A percentile compares a stretch with the other conserved stretches of the same genome.
These are phyloP conservation scores for Paraleonurus japonicus DNA, from an alignment of 257 asterid genomes.

Conservation along the genomic window DNA sequence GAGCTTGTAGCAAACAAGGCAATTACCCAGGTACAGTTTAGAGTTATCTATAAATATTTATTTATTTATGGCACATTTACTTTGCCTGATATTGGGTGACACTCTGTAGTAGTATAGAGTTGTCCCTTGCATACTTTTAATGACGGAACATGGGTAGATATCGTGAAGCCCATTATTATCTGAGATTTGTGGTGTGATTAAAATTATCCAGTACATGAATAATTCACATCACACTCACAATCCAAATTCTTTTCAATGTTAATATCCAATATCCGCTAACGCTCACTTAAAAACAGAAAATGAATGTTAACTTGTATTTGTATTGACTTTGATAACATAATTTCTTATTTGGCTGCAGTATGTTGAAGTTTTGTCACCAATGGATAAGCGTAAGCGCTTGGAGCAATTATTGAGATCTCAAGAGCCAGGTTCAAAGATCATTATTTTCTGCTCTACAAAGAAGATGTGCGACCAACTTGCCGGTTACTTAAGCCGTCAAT, in stretches of 20 bases:
- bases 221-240: background rate
- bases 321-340: constrained; percentile 1
- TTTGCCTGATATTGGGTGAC: background rate
- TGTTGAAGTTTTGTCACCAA: constrained; percentile 66
- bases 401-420: constrained; percentile 94
- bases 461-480: constrained; percentile 93
- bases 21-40: constrained; percentile 73
- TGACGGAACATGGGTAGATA: background rate
- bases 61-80: background rate
- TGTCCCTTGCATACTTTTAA: background rate
- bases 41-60: background rate
- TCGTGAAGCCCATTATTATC: background rate
- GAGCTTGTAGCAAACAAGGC: constrained; percentile 98
- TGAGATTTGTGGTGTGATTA: background rate
- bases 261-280: background rate
- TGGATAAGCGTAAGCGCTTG: constrained; percentile 81
- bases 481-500: constrained; percentile 57
- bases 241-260: background rate
- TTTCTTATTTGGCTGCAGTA: constrained; percentile 39
- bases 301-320: background rate
- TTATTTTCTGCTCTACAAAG: constrained; percentile 94
- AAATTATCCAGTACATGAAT: background rate
- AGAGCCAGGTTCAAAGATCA: constrained; percentile 92
- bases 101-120: background rate
- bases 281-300: background rate